Conservation (phyloP, 306 rosid genomes). For the Prunus campanulata region DNA sequence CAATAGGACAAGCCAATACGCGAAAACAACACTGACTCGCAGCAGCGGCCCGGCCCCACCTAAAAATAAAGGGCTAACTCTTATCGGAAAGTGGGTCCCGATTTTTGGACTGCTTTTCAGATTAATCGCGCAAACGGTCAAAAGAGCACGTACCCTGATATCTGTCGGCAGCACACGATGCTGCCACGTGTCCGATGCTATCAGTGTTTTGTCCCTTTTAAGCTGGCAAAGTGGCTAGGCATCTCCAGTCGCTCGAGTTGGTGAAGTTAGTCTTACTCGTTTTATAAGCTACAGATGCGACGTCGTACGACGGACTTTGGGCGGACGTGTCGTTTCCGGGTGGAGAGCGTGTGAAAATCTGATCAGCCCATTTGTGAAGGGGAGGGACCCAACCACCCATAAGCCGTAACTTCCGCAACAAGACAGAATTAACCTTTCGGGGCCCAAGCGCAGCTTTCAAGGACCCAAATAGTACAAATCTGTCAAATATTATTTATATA, state of each 20-base stretch:
- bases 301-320: too few species aligned
- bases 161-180: not conserved
- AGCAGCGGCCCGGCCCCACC: too few species aligned
- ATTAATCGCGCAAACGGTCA: not conserved
- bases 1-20: not conserved
- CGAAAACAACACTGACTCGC: not conserved
- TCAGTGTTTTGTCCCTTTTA: not conserved
- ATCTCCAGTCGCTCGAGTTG: not conserved
- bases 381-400: too few species aligned
- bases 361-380: too few species aligned
- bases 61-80: too few species aligned
- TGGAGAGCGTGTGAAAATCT: not conserved
- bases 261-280: too few species aligned
- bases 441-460: not conserved
- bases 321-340: not conserved
- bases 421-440: not conserved
- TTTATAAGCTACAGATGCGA: too few species aligned
- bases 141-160: not conserved
- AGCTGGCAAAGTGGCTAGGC: not conserved
- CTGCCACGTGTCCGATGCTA: not conserved
- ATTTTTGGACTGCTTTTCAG: not conserved
- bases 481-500: too few species aligned
- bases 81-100: not conserved
- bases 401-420: not conserved
- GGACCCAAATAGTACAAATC: too few species aligned